A percentile compares a stretch with the other conserved stretches of the same genome.
Conservation (phyloP, 148 eudicot species). For the Cornus suecica region DNA sequence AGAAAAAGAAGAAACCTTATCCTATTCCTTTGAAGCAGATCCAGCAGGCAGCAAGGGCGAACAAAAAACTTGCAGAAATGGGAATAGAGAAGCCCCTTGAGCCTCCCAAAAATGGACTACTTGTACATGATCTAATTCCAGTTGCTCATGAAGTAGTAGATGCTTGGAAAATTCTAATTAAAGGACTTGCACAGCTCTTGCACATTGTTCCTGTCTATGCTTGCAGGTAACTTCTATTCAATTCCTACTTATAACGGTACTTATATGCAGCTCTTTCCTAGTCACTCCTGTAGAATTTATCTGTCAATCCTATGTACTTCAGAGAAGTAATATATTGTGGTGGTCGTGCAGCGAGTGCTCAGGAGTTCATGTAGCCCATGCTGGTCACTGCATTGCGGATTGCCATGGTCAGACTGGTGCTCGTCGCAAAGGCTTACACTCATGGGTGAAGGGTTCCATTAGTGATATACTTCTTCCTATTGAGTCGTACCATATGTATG, state of each 20-base stretch:
- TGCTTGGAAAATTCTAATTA: slow-evolving; percentile 82
- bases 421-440: slow-evolving; percentile 67
- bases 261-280: not conserved
- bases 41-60: slow-evolving; percentile 54
- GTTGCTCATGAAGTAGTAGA: slow-evolving; percentile 79
- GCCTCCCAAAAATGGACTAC: slow-evolving; percentile 83
- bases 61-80: slow-evolving; percentile 75
- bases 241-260: not conserved
- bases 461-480: slow-evolving; percentile 79
- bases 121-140: slow-evolving; percentile 73
- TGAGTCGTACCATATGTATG: slow-evolving; percentile 85
- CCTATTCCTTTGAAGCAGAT: slow-evolving; percentile 80
- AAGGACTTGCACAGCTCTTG: slow-evolving; percentile 85
- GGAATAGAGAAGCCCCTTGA: slow-evolving; percentile 88
- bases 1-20: slow-evolving; percentile 88
- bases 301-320: not conserved
- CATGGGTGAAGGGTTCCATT: slow-evolving; percentile 87
- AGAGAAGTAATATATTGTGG: not conserved
- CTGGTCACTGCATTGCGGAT: slow-evolving; percentile 67
- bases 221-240: slow-evolving; percentile 58
- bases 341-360: slow-evolving; percentile 71
- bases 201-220: slow-evolving; percentile 80
- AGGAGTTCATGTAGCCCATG: slow-evolving; percentile 64
- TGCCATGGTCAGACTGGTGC: slow-evolving; percentile 62
- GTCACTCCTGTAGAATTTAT: not conserved